Evolutionary conservation across 1,139 yeast species (phyloP).

Genomic region (Geotrichum candidum): DNA sequence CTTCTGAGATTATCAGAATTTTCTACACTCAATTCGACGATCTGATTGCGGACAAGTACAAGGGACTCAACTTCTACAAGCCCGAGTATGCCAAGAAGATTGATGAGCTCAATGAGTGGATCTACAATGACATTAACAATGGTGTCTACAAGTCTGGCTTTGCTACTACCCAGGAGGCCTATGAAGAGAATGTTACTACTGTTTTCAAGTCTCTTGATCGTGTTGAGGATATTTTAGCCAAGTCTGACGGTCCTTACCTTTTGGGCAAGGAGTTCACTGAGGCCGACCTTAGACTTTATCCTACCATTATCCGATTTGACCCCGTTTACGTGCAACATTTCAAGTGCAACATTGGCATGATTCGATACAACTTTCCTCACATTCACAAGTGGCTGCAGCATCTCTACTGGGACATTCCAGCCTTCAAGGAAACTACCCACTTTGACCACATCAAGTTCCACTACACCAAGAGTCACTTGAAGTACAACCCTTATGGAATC

Average conservation of each 20-base stretch:
- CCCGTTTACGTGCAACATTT: slow-evolving; percentile 91
- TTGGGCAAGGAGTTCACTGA: slow-evolving; percentile 71
- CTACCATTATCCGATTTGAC: slow-evolving; percentile 82
- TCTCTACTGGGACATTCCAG: slow-evolving; percentile 78
- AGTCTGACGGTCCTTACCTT: slow-evolving; percentile 41
- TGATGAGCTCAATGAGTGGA: slow-evolving; percentile 78
- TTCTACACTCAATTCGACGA: slow-evolving; percentile 63
- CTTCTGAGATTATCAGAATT: slow-evolving; percentile 82
- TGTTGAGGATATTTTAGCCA: slow-evolving; percentile 59
- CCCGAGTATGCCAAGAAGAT: slow-evolving; percentile 46
- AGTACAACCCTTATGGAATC: slow-evolving; percentile 64
- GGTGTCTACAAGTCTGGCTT: slow-evolving; percentile 95
- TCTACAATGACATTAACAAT: slow-evolving; percentile 78
- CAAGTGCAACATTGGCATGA: slow-evolving; percentile 82
- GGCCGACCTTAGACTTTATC: slow-evolving; percentile 80
- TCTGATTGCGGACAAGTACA: slow-evolving; percentile 44
- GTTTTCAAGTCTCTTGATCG: slow-evolving; percentile 69
- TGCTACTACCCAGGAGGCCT: slow-evolving; percentile 77
- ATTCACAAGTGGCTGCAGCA: slow-evolving; percentile 75
- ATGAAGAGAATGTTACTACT: slow-evolving; percentile 61
- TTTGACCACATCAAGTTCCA: slow-evolving; percentile 71
- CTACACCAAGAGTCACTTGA: slow-evolving; percentile 68
- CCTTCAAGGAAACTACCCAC: slow-evolving; percentile 72
- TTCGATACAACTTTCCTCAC: slow-evolving; percentile 73
- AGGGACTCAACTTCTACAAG: slow-evolving; percentile 61